phyloP scores from a whole-genome alignment of 2,329 filamentous ascomycete genomes.

The Alternaria sp. region DNA sequence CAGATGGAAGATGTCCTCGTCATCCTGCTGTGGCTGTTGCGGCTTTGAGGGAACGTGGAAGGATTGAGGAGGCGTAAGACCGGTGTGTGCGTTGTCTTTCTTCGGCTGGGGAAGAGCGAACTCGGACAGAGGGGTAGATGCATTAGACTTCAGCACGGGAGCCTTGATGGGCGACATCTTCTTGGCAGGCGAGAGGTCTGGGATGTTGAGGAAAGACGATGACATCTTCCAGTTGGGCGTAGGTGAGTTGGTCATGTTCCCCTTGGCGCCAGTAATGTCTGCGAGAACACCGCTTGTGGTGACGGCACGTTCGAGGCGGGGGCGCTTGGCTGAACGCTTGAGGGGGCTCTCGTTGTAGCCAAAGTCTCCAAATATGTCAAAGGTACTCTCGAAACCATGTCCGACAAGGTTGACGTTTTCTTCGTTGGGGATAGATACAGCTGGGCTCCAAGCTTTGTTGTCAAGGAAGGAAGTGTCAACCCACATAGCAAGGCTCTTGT shows the following conservation, averaged over 20 bases:
- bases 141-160: conserved; percentile 35
- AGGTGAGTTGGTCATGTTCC: conserved; percentile 50
- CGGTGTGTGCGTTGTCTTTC: conserved; percentile 31
- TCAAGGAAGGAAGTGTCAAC: conserved; percentile 58
- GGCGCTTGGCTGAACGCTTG: conserved; percentile 65
- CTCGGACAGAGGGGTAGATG: conserved; percentile 30
- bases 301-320: conserved; percentile 67
- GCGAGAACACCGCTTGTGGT: conserved; percentile 67
- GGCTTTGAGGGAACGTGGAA: conserved; percentile 33
- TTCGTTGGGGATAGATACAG: conserved; percentile 68
- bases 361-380: conserved; percentile 66
- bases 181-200: conserved; percentile 42
- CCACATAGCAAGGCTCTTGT: conserved; percentile 61
- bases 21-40: conserved; percentile 44
- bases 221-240: conserved; percentile 45
- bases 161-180: conserved; percentile 41
- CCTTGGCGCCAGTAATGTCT: conserved; percentile 64
- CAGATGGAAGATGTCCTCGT: conserved; percentile 63
- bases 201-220: conserved; percentile 46
- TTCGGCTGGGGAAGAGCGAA: conserved; percentile 21
- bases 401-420: conserved; percentile 61
- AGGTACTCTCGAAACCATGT: conserved; percentile 56
- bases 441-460: conserved; percentile 64
- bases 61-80: conserved; percentile 37
- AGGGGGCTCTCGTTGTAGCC: conserved; percentile 66